phyloP scores from a whole-genome alignment of 2,329 filamentous ascomycete species.

The Clonostachys rosea region DNA sequence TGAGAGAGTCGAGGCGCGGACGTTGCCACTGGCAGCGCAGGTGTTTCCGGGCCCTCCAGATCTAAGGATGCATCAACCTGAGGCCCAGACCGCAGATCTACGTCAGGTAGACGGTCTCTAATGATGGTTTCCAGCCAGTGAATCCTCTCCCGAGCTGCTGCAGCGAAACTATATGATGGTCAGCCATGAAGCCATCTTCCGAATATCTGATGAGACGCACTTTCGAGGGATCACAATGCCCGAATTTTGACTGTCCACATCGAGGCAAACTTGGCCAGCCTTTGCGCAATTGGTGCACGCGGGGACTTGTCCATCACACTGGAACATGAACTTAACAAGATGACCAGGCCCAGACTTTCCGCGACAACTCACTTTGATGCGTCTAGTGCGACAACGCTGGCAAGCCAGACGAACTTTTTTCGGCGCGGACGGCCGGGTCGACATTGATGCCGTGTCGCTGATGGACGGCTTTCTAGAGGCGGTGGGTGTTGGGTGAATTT shows the following conservation, averaged over 20 bases:
- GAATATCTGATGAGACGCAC: slow-evolving; percentile 7
- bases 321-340: background rate
- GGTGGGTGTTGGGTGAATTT: no score
- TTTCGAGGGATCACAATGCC: slow-evolving; percentile 24
- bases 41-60: slow-evolving; percentile 1
- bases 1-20: background rate
- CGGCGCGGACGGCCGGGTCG: slow-evolving; percentile 1
- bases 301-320: slow-evolving; percentile 30
- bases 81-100: slow-evolving; percentile 19
- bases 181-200: background rate
- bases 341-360: background rate
- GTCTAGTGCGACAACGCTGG: slow-evolving; percentile 24
- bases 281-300: slow-evolving; percentile 29
- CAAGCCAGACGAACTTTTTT: slow-evolving; percentile 32
- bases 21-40: background rate
- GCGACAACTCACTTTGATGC: slow-evolving; percentile 23
- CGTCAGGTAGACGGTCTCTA: slow-evolving; percentile 13
- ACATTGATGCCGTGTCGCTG: no score
- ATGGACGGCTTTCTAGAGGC: no score
- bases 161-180: slow-evolving; percentile 7
- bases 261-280: slow-evolving; percentile 23
- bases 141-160: slow-evolving; percentile 18
- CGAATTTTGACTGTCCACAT: slow-evolving; percentile 28
- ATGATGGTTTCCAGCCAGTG: slow-evolving; percentile 25
- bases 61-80: slow-evolving; percentile 13